Evolutionary conservation across 805 yeast genomes (phyloP).

Genomic region (Wickerhamiella azymoides): DNA sequence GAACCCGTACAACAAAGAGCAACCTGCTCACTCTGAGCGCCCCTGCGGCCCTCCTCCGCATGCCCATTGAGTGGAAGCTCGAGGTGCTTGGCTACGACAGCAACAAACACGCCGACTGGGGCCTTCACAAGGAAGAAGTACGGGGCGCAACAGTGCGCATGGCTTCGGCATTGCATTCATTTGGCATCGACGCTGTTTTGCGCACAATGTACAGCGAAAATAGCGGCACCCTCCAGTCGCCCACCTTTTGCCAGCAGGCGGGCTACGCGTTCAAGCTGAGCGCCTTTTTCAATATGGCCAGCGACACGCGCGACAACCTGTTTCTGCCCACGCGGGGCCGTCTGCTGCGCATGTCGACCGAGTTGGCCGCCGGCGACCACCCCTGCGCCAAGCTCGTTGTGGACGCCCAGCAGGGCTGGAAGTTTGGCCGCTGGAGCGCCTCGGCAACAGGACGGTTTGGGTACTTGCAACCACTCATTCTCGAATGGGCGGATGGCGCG

Average conservation of each 20-base stretch:
- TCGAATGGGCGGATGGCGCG: background rate
- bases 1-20: constrained; percentile 46
- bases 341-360: constrained; percentile 30
- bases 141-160: constrained; percentile 32
- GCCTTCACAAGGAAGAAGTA: constrained; percentile 38
- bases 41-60: constrained; percentile 35
- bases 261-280: constrained; percentile 51
- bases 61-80: constrained; percentile 31
- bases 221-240: constrained; percentile 32
- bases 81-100: constrained; percentile 39
- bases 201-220: constrained; percentile 40
- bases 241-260: constrained; percentile 39
- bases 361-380: constrained; percentile 30
- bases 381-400: constrained; percentile 25
- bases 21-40: constrained; percentile 38
- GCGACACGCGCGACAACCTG: constrained; percentile 33
- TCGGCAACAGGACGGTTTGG: constrained; percentile 15
- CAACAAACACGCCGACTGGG: constrained; percentile 39
- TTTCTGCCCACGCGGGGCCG: constrained; percentile 37
- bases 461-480: constrained; percentile 12
- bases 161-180: constrained; percentile 27
- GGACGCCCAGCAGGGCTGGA: constrained; percentile 25
- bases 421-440: constrained; percentile 15
- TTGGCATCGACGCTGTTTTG: constrained; percentile 49
- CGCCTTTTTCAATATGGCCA: constrained; percentile 30